phyloP scores from a whole-genome alignment of 148 eudicot species.

The Arbutus unedo region DNA sequence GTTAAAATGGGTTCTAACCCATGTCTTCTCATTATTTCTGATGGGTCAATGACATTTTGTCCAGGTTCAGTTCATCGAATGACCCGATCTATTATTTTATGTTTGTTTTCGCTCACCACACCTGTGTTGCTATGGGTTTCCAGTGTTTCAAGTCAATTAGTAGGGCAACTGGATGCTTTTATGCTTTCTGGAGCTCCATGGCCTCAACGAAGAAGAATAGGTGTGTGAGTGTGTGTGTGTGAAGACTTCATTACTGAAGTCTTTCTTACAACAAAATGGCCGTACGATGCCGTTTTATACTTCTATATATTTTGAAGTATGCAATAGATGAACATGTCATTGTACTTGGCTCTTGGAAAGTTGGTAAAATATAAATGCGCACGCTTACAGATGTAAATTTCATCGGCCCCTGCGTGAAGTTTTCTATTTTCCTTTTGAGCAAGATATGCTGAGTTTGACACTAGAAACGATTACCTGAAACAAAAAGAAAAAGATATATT shows the following conservation, averaged over 20 bases:
- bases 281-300: no score
- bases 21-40: not conserved
- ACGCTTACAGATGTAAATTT: not conserved
- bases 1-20: not conserved
- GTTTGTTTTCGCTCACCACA: not conserved
- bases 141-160: conserved; percentile 59
- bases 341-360: conserved; percentile 2
- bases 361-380: not conserved
- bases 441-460: not conserved
- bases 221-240: conserved; percentile 31
- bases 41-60: not conserved
- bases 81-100: not conserved
- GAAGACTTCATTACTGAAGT: not conserved
- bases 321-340: not conserved
- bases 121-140: conserved; percentile 12
- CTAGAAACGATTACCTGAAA: not conserved
- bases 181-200: conserved; percentile 67
- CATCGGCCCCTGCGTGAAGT: not conserved
- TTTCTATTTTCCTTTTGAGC: not conserved
- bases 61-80: not conserved
- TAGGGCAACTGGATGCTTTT: conserved; percentile 61
- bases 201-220: conserved; percentile 66
- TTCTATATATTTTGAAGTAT: not conserved
- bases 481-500: not conserved
- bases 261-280: not conserved